Percentiles rank a stretch among this genome's conserved stretches.
phyloP scores from a whole-genome alignment of 768 basidiomycete genomes.

The Termitomyces sp. region DNA sequence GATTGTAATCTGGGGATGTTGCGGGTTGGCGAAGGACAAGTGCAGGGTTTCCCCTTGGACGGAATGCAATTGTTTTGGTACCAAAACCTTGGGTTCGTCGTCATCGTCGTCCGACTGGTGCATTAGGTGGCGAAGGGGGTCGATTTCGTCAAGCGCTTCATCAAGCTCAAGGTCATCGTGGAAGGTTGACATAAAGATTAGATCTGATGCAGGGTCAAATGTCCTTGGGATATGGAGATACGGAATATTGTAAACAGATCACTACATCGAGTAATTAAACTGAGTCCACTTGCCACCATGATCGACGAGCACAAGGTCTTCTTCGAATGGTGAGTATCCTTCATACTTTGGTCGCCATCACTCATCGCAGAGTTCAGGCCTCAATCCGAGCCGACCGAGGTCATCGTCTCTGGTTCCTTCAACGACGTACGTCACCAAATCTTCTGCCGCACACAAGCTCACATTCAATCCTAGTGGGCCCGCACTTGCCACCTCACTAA shows the following conservation, averaged over 20 bases:
- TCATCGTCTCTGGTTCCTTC: conserved; percentile 73
- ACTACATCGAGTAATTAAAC: background rate
- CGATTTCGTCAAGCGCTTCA: conserved; percentile 46
- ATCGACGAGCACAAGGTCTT: conserved; percentile 34
- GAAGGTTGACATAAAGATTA: conserved; percentile 11
- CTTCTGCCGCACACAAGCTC: conserved; percentile 6
- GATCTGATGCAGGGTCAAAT: conserved; percentile 4
- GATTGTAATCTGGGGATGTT: conserved; percentile 22
- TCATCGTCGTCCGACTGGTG: conserved; percentile 25
- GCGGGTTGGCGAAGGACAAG: conserved; percentile 29
- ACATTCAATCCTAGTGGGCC: conserved; percentile 45
- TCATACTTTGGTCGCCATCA: background rate
- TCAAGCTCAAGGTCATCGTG: conserved; percentile 36
- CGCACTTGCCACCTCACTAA: conserved; percentile 49
- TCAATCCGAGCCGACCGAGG: conserved; percentile 42
- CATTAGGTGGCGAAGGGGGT: conserved; percentile 60
- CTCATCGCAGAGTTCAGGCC: conserved; percentile 40
- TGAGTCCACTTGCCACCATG: conserved; percentile 8
- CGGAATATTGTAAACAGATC: conserved; percentile 5
- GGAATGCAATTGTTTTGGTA: conserved; percentile 52
- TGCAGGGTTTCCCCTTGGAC: conserved; percentile 40
- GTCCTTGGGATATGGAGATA: background rate
- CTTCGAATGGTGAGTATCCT: conserved; percentile 41
- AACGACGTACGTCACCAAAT: conserved; percentile 51
- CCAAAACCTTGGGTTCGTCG: conserved; percentile 24